phyloP scores from a whole-genome alignment of 495 filamentous ascomycete genomes.

The Xylaria longipes region DNA sequence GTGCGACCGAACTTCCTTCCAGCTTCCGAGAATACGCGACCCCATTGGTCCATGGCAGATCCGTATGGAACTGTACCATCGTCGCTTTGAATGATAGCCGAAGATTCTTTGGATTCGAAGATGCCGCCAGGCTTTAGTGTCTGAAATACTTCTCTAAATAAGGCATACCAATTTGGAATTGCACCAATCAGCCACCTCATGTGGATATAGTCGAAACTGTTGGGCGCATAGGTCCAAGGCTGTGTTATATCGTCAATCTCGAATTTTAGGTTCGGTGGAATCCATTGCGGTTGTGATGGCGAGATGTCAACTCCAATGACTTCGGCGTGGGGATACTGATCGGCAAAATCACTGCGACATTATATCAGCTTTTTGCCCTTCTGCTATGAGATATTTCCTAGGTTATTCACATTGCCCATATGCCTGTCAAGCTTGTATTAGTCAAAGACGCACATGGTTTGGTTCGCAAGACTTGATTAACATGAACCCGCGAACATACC shows the following conservation, averaged over 20 bases:
- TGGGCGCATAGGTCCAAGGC: slow-evolving; percentile 53
- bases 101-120: slow-evolving; percentile 57
- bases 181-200: slow-evolving; percentile 61
- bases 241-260: slow-evolving; percentile 61
- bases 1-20: slow-evolving; percentile 55
- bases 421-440: slow-evolving; percentile 30
- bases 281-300: slow-evolving; percentile 54
- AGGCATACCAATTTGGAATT: slow-evolving; percentile 61
- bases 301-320: slow-evolving; percentile 66
- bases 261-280: slow-evolving; percentile 59
- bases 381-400: not conserved
- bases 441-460: not conserved
- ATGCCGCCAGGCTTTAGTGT: slow-evolving; percentile 41
- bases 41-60: slow-evolving; percentile 54
- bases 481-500: slow-evolving; percentile 31
- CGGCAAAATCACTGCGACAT: slow-evolving; percentile 60
- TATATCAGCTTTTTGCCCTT: not conserved
- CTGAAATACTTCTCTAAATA: slow-evolving; percentile 40
- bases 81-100: slow-evolving; percentile 51
- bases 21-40: slow-evolving; percentile 49
- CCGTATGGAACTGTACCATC: slow-evolving; percentile 55
- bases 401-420: slow-evolving; percentile 48
- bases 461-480: not conserved
- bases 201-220: slow-evolving; percentile 66
- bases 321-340: slow-evolving; percentile 56